Evolutionary conservation across 176 grass and related monocot species (phyloP).

Genomic region (Triticum turgidum): DNA sequence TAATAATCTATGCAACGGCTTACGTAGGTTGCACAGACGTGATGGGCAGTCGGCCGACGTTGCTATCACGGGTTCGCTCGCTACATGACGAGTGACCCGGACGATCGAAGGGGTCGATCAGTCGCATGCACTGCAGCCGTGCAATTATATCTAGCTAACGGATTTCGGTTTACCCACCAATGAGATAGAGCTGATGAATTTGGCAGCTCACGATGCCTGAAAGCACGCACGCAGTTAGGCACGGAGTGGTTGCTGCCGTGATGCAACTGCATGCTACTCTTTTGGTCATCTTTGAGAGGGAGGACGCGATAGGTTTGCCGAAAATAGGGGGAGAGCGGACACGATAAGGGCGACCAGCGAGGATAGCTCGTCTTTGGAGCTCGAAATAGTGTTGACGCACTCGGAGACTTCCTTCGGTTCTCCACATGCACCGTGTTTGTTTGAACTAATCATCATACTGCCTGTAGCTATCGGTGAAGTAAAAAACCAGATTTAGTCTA

Average conservation of each 20-base stretch:
- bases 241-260: neutral
- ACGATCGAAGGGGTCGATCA: neutral
- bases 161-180: slow-evolving; percentile 38
- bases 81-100: too few relatives aligned
- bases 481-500: too few relatives aligned
- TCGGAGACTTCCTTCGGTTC: too few relatives aligned
- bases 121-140: neutral
- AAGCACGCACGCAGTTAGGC: neutral
- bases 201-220: slow-evolving; percentile 24
- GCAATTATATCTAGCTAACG: neutral
- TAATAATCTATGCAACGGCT: neutral
- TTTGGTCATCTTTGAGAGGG: neutral
- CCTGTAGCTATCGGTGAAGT: too few relatives aligned
- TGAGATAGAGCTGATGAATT: slow-evolving; percentile 1
- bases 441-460: too few relatives aligned
- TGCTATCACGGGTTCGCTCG: neutral
- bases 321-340: neutral
- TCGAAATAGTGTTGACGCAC: too few relatives aligned
- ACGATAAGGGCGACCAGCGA: neutral
- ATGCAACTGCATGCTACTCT: neutral
- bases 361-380: too few relatives aligned
- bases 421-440: too few relatives aligned
- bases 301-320: neutral
- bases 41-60: neutral
- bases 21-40: neutral